phyloP scores from a whole-genome alignment of 345 rosid genomes.

The Sapria himalayana region DNA sequence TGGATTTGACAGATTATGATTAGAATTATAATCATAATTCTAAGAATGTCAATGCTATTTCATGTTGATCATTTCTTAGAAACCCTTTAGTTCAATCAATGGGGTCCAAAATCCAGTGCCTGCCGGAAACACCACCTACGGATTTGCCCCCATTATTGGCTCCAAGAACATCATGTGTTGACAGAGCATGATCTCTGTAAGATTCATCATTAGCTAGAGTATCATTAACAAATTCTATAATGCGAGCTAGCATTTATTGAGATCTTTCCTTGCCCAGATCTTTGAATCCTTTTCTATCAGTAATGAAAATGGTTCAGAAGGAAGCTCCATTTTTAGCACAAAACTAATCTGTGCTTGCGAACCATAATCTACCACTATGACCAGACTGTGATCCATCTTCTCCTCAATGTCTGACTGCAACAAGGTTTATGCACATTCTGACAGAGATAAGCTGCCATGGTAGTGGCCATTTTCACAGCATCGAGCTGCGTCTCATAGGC shows the following conservation, averaged over 20 bases:
- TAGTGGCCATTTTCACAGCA: slow-evolving; percentile 81
- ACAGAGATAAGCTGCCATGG: slow-evolving; percentile 82
- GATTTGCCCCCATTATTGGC: slow-evolving; percentile 69
- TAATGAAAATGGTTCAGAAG: slow-evolving; percentile 48
- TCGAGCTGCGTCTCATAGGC: slow-evolving; percentile 61
- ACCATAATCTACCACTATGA: slow-evolving; percentile 96
- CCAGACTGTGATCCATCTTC: slow-evolving; percentile 77
- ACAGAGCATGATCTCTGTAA: slow-evolving; percentile 20
- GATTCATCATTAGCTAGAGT: slow-evolving; percentile 49
- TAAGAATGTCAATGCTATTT: slow-evolving; percentile 67
- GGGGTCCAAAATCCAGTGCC: slow-evolving; percentile 98
- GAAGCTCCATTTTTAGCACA: slow-evolving; percentile 53
- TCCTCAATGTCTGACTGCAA: slow-evolving; percentile 79
- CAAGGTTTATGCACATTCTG: slow-evolving; percentile 69
- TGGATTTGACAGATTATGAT: slow-evolving; percentile 11
- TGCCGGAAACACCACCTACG: slow-evolving; percentile 75
- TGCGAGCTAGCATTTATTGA: slow-evolving; percentile 38
- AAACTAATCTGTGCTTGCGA: slow-evolving; percentile 80
- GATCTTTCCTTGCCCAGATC: slow-evolving; percentile 53
- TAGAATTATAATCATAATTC: slow-evolving; percentile 39
- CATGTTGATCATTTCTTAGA: slow-evolving; percentile 84
- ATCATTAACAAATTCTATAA: slow-evolving; percentile 65
- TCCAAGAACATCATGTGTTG: slow-evolving; percentile 42
- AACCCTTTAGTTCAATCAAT: slow-evolving; percentile 98
- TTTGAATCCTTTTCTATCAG: slow-evolving; percentile 94